Conservation (phyloP, 768 basidiomycete species). For the Vararia minispora region DNA sequence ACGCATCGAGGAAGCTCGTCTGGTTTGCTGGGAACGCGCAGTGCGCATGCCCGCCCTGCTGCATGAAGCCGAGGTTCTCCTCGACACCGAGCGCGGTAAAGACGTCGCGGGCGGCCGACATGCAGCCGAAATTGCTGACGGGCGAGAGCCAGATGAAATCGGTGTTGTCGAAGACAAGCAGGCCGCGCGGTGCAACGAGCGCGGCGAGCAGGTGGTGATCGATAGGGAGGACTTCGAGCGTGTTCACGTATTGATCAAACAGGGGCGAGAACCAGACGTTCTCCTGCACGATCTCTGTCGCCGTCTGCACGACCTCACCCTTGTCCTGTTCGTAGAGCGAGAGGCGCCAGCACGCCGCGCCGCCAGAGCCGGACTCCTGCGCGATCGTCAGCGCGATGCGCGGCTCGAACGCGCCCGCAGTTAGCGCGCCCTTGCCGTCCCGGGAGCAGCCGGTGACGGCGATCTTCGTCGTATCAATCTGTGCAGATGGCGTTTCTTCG, state of each 20-base stretch:
- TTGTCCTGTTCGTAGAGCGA: constrained; percentile 30
- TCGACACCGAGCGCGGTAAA: constrained; percentile 34
- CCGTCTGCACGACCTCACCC: constrained; percentile 39
- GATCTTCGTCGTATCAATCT: constrained; percentile 32
- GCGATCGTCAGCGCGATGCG: constrained; percentile 47
- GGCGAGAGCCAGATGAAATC: constrained; percentile 43
- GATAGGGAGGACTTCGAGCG: constrained; percentile 36
- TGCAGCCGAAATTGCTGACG: constrained; percentile 31
- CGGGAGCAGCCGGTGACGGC: constrained; percentile 46
- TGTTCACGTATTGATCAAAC: constrained; percentile 32
- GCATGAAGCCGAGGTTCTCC: constrained; percentile 35
- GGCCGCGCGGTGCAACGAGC: constrained; percentile 41
- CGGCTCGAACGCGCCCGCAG: constrained; percentile 41
- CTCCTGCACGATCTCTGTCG: constrained; percentile 46
- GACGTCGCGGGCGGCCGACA: constrained; percentile 31
- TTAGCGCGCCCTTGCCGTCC: constrained; percentile 49
- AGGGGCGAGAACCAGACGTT: constrained; percentile 43
- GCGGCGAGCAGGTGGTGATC: constrained; percentile 50
- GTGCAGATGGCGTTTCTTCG: constrained; percentile 28
- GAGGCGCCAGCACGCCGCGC: constrained; percentile 40
- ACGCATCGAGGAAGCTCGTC: constrained; percentile 31
- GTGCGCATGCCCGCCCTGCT: constrained; percentile 37
- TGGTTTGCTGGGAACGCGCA: constrained; percentile 36
- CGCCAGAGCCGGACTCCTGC: constrained; percentile 48
- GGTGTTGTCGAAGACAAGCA: constrained; percentile 45